phyloP scores from a whole-genome alignment of 192 early-diverging fungal species.

The Jimgerdemannia flammicorona region DNA sequence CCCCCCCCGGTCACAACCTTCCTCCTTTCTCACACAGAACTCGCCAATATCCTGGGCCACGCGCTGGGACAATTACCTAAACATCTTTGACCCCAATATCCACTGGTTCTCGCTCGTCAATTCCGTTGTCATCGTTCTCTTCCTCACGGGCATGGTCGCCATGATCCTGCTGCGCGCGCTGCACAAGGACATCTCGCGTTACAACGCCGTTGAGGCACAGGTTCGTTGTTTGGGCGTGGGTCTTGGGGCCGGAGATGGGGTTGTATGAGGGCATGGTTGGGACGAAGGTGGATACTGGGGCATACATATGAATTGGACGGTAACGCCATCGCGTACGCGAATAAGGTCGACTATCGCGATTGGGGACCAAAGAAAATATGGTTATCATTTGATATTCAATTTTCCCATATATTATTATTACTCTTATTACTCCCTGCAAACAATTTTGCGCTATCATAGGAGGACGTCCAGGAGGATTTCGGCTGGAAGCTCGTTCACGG shows the following conservation, averaged over 20 bases:
- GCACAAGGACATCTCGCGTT: conserved; percentile 90
- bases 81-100: conserved; percentile 85
- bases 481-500: conserved; percentile 98
- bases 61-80: conserved; percentile 84
- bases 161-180: conserved; percentile 87
- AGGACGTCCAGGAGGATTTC: conserved; percentile 89
- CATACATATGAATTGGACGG: too few relatives aligned
- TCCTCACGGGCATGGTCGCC: conserved; percentile 88
- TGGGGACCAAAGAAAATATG: too few relatives aligned
- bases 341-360: too few relatives aligned
- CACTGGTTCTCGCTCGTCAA: conserved; percentile 97
- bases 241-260: not conserved
- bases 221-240: conserved; percentile 8
- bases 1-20: not conserved
- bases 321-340: too few relatives aligned
- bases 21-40: conserved; percentile 18
- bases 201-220: conserved; percentile 66
- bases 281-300: not conserved
- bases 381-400: too few relatives aligned
- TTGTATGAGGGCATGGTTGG: not conserved
- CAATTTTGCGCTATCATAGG: conserved; percentile 14
- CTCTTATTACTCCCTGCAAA: too few relatives aligned
- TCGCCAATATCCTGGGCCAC: conserved; percentile 74
- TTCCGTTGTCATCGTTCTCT: conserved; percentile 89
- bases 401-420: conserved; percentile 1